These are phyloP conservation scores for Eutrema heterophyllum DNA, from an alignment of 345 rosid species.

Conservation along the genomic window DNA sequence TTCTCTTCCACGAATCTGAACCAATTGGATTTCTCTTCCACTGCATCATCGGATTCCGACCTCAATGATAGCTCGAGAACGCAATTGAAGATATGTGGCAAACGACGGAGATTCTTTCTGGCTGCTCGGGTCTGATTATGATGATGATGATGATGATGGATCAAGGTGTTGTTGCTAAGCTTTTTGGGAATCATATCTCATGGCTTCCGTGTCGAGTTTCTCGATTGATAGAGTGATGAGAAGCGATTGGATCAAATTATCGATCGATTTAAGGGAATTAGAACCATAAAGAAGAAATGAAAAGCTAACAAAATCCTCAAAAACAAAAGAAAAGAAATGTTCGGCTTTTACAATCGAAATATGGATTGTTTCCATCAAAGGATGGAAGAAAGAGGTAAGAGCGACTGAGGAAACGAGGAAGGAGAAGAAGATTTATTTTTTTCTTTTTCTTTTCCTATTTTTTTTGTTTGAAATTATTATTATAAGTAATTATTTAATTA, in stretches of 20 bases:
- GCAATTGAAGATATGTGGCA: slow-evolving; percentile 92
- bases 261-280: slow-evolving; percentile 6
- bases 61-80: slow-evolving; percentile 91
- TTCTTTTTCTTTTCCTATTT: no score
- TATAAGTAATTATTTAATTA: no score
- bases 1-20: slow-evolving; percentile 67
- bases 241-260: slow-evolving; percentile 19
- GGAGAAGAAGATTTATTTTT: no score
- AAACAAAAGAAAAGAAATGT: not conserved
- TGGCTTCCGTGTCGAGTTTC: slow-evolving; percentile 31
- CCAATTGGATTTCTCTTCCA: slow-evolving; percentile 71
- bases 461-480: no score
- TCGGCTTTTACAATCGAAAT: not conserved
- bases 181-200: slow-evolving; percentile 77
- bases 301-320: not conserved
- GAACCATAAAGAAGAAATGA: slow-evolving; percentile 23
- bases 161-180: slow-evolving; percentile 40
- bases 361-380: no score
- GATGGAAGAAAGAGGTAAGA: no score
- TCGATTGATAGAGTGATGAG: not conserved
- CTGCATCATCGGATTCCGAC: slow-evolving; percentile 73
- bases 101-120: slow-evolving; percentile 77
- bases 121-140: slow-evolving; percentile 40
- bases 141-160: slow-evolving; percentile 36
- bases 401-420: no score